These are phyloP conservation scores for Fraxinus greggii DNA, from an alignment of 305 asterid species.

Conservation along the genomic window DNA sequence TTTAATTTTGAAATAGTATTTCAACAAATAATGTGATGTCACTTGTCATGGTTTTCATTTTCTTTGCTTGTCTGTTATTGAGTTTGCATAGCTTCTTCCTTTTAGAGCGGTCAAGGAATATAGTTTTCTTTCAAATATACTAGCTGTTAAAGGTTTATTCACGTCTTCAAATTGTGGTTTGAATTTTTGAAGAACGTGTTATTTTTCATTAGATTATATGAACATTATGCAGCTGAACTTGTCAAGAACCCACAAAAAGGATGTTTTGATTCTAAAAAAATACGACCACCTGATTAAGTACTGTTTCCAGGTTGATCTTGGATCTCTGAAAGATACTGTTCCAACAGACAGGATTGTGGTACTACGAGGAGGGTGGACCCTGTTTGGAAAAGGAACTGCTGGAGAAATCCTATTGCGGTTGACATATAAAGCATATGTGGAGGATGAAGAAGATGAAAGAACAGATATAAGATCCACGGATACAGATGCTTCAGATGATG, in stretches of 20 bases:
- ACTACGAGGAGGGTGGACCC: constrained; percentile 76
- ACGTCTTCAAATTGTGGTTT: neutral
- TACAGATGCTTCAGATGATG: constrained; percentile 57
- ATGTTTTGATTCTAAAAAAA: neutral
- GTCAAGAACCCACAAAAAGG: neutral
- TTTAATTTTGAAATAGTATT: neutral
- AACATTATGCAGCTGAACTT: neutral
- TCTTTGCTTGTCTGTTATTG: neutral
- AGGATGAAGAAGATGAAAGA: constrained; percentile 96
- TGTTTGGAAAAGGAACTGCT: constrained; percentile 66
- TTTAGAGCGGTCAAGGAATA: neutral
- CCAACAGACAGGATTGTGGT: constrained; percentile 79
- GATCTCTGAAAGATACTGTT: constrained; percentile 86
- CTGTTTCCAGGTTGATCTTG: constrained; percentile 76
- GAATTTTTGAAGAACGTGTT: neutral
- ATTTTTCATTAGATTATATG: neutral
- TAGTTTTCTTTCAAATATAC: neutral
- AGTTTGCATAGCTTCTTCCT: neutral
- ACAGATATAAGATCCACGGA: constrained; percentile 34
- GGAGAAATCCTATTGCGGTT: constrained; percentile 85
- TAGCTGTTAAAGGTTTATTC: neutral
- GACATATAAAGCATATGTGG: constrained; percentile 96
- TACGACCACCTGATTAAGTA: neutral
- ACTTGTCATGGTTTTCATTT: neutral
- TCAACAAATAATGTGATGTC: neutral